phyloP scores from a whole-genome alignment of 2,329 filamentous ascomycete genomes.

The Podosphaera fusca region DNA sequence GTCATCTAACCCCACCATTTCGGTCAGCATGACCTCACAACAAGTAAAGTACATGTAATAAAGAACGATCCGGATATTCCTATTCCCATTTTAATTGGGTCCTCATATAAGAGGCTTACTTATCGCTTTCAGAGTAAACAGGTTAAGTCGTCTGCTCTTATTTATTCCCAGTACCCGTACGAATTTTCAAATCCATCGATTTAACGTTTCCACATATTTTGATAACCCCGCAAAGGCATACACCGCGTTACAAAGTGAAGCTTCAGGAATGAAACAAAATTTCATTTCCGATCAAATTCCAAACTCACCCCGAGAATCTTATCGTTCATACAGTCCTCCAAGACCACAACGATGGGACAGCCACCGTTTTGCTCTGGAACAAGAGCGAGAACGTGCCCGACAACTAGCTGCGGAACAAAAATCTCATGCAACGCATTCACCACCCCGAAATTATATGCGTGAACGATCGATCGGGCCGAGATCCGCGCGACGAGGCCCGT shows the following conservation, averaged over 20 bases:
- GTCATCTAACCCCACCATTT: background rate
- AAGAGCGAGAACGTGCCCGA: slow-evolving; percentile 14
- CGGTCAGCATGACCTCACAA: background rate
- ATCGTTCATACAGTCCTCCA: slow-evolving; percentile 15
- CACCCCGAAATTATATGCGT: slow-evolving; percentile 17
- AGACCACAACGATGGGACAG: slow-evolving; percentile 24
- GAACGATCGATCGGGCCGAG: slow-evolving; percentile 27
- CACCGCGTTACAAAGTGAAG: background rate
- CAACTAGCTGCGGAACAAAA: slow-evolving; percentile 28
- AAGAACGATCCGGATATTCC: background rate
- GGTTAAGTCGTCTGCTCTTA: background rate
- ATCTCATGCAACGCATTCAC: slow-evolving; percentile 16
- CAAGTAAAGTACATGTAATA: background rate
- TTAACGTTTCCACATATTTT: background rate
- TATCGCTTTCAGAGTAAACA: background rate
- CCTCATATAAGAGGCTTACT: background rate
- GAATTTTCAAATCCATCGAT: background rate
- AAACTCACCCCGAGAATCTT: slow-evolving; percentile 15
- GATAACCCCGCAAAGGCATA: background rate
- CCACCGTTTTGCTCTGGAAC: slow-evolving; percentile 25
- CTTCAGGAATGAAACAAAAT: background rate
- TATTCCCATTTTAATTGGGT: background rate
- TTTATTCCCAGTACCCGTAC: background rate
- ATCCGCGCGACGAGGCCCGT: slow-evolving; percentile 22
- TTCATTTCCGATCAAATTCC: background rate